Base-by-base conservation (phyloP, 2,329 filamentous ascomycete genomes). In the Fusarium mexicanum region DNA sequence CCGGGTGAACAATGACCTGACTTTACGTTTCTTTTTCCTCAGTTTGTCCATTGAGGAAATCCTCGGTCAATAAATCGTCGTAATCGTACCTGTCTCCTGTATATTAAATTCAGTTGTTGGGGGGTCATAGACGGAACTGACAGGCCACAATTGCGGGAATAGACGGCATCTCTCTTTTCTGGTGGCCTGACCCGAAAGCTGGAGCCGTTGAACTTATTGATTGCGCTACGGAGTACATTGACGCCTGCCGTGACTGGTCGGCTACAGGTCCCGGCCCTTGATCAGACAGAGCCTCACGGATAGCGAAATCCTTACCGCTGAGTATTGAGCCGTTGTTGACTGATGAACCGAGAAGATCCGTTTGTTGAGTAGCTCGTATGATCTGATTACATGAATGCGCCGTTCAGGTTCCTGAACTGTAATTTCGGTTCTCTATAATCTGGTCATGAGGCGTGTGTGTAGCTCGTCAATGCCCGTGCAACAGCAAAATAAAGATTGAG, bases 111-210 rank as follows among this genome's bases (percentile, higher is more conserved):
- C 18, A 33, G 46, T 35, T 74, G 64, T 69, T 74, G 65, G 72
- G 67, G 67, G 67, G 22, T 31, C 11, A 29, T 29, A 14, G 9
- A 35, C 43, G 54, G 47, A 38, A 24, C 14, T 50, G 59, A 66
- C 65, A 73, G 57, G 68, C 72, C 72, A 75, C 58, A 62, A 50
- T 69, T 31, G 31, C 72, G 72, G 72, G 46, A 72, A 63, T 44
- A 58, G 48, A 72, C 67, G 71, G 59, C 38, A 38, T 43, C 31
- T 60, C 46, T 55, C 10, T 57, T 29, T 58, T 47, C 37, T 44
- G 43, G 64, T 74, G 72, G 72, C 61, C 68, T 74, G 72, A 75
- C 61, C 24, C 37, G 44, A 55, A 29, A 31, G 22, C 40, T 64
- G 51, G 38, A 57, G 46, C 64, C 54, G 29, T 62, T 51, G 46